Conservation (phyloP, 2,329 filamentous ascomycete genomes). For the Akanthomyces uredinophilus region DNA sequence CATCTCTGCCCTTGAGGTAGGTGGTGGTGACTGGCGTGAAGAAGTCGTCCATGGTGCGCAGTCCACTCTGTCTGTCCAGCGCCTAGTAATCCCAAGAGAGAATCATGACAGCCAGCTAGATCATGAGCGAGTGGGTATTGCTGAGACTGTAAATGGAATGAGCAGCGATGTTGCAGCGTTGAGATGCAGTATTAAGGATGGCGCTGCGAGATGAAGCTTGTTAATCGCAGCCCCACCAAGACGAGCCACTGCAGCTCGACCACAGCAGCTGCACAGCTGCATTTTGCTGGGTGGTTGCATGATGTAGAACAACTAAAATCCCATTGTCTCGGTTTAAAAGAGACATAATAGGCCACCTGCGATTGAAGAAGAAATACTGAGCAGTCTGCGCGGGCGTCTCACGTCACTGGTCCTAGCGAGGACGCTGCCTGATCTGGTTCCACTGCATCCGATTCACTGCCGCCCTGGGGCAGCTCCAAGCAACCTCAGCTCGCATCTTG, state of each 20-base stretch:
- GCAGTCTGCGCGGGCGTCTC: neutral
- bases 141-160: neutral
- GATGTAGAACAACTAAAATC: neutral
- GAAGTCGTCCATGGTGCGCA: conserved; percentile 47
- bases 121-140: neutral
- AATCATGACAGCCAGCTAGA: neutral
- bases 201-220: neutral
- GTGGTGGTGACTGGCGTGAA: conserved; percentile 50
- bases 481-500: conserved; percentile 1
- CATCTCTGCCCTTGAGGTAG: conserved; percentile 37
- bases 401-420: neutral
- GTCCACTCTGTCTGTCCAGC: neutral
- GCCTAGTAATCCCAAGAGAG: neutral
- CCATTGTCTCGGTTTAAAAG: neutral
- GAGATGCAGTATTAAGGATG: neutral
- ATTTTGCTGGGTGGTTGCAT: neutral
- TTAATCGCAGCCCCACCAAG: conserved; percentile 11
- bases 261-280: too few species aligned
- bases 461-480: neutral
- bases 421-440: neutral
- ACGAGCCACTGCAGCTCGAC: neutral
- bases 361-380: too few species aligned
- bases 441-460: neutral
- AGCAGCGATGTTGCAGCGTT: neutral
- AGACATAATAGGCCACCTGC: neutral